Conservation (phyloP, 164 flowering plant species). For the Aristolochia californica region DNA sequence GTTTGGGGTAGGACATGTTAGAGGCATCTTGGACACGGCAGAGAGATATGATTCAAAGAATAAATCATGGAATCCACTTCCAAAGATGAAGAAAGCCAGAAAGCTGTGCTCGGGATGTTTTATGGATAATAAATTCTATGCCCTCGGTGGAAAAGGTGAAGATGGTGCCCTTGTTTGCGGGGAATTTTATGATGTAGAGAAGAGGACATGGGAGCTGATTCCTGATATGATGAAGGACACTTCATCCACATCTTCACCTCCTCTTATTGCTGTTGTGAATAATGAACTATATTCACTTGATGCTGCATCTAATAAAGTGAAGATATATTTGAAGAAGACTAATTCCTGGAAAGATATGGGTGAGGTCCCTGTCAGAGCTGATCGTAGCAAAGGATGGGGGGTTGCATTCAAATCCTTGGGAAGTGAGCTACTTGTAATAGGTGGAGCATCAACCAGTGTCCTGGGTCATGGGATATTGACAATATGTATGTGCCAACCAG, state of each 20-base stretch:
- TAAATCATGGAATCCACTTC: slow-evolving; percentile 49
- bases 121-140: slow-evolving; percentile 69
- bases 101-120: slow-evolving; percentile 58
- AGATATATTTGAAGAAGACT: slow-evolving; percentile 43
- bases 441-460: slow-evolving; percentile 20
- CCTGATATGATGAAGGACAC: slow-evolving; percentile 49
- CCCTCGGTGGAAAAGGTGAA: slow-evolving; percentile 59
- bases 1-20: slow-evolving; percentile 13
- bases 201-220: slow-evolving; percentile 45
- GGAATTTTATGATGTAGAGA: slow-evolving; percentile 42
- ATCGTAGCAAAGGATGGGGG: slow-evolving; percentile 68
- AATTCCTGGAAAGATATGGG: slow-evolving; percentile 68
- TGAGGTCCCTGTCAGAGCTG: slow-evolving; percentile 60
- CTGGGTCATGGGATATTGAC: slow-evolving; percentile 29
- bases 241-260: slow-evolving; percentile 48
- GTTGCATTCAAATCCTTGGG: slow-evolving; percentile 84
- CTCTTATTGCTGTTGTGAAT: slow-evolving; percentile 67
- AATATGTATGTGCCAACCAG: slow-evolving; percentile 52
- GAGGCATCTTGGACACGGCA: slow-evolving; percentile 36
- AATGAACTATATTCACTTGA: slow-evolving; percentile 68
- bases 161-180: slow-evolving; percentile 41
- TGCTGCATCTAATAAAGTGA: slow-evolving; percentile 50
- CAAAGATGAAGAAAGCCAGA: slow-evolving; percentile 40
- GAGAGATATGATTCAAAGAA: slow-evolving; percentile 47
- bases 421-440: slow-evolving; percentile 55